These are phyloP conservation scores for Monilinia vaccinii-corymbosi DNA, from an alignment of 2,329 filamentous ascomycete genomes.

Conservation along the genomic window DNA sequence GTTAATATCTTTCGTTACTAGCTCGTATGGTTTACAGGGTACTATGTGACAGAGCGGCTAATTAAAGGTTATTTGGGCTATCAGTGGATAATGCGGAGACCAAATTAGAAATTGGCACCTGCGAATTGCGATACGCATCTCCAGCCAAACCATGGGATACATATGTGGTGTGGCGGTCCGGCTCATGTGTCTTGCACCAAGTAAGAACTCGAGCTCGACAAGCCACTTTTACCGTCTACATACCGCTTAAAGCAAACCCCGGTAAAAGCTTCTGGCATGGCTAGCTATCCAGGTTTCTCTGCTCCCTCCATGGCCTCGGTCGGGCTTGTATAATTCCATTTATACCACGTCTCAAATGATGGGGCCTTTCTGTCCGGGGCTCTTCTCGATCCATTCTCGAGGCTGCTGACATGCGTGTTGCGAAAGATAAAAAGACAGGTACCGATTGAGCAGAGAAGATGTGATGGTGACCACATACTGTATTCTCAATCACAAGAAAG, in stretches of 20 bases:
- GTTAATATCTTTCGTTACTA: slow-evolving; percentile 20
- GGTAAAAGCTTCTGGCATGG: slow-evolving; percentile 9
- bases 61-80: slow-evolving; percentile 33
- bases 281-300: not conserved
- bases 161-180: slow-evolving; percentile 30
- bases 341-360: not conserved
- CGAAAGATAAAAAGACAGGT: not conserved
- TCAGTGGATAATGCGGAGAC: slow-evolving; percentile 33
- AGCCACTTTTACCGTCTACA: slow-evolving; percentile 28
- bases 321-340: not conserved
- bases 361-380: slow-evolving; percentile 3
- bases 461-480: slow-evolving; percentile 9
- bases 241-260: slow-evolving; percentile 30
- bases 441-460: not conserved
- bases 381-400: not conserved
- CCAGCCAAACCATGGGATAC: slow-evolving; percentile 32
- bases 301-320: not conserved
- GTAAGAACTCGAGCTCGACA: slow-evolving; percentile 20
- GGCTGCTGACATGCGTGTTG: slow-evolving; percentile 3
- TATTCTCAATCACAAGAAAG: slow-evolving; percentile 5
- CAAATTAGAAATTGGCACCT: slow-evolving; percentile 23
- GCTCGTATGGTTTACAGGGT: slow-evolving; percentile 13
- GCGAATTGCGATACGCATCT: slow-evolving; percentile 27
- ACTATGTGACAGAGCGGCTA: slow-evolving; percentile 34
- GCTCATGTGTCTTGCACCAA: slow-evolving; percentile 29